These are phyloP conservation scores for Fulvia fulva DNA, from an alignment of 2,329 filamentous ascomycete genomes.

Conservation along the genomic window DNA sequence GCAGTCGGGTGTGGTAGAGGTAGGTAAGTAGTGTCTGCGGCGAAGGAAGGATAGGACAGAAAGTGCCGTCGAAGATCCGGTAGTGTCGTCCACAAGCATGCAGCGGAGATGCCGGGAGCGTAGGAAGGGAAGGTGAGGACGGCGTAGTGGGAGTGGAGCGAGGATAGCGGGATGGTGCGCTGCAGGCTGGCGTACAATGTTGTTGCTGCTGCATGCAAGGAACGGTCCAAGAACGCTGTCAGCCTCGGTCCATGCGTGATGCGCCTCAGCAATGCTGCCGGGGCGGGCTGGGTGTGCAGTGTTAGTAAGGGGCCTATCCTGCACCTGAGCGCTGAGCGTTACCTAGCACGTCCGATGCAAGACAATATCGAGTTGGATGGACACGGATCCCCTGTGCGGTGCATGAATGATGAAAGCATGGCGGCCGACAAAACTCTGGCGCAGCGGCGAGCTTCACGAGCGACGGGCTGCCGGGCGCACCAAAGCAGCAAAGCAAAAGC, in stretches of 20 bases:
- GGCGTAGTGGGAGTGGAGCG: background rate
- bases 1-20: background rate
- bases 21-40: background rate
- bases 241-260: background rate
- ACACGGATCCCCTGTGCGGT: background rate
- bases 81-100: background rate
- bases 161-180: background rate
- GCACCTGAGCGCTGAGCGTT: background rate
- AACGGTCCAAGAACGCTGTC: background rate
- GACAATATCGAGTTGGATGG: background rate
- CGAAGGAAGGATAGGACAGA: background rate
- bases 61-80: background rate
- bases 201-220: constrained; percentile 1
- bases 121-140: constrained; percentile 1
- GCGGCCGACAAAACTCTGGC: background rate
- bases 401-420: background rate
- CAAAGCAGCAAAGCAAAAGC: background rate
- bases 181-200: background rate
- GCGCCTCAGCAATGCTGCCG: background rate
- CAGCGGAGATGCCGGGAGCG: background rate
- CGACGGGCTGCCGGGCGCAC: background rate
- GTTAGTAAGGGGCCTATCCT: background rate
- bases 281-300: background rate
- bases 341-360: background rate
- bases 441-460: background rate